Base-by-base conservation (phyloP, 148 eudicot genomes). In the Tetragonia tetragonoides region DNA sequence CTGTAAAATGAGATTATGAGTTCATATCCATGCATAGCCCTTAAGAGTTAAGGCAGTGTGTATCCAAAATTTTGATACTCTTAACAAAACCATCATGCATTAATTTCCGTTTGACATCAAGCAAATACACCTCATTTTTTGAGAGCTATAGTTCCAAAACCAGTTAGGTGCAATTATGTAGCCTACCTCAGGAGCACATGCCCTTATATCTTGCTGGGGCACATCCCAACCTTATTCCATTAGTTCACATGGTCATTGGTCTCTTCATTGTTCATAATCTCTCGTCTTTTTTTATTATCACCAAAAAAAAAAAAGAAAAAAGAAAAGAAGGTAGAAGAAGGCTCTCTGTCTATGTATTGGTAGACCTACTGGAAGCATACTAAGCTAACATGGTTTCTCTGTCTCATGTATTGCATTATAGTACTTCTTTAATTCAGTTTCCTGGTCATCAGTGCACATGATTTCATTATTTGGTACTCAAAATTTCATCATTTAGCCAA, bases 231-330 rank as follows among this genome's bases (percentile, higher is more conserved):
- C 84, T 73, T 46, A 68, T 67, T 73, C 75, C 78, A 57, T 44
- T 74, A 62, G 20, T 42, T 82, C 84, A 82, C 84, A 77, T 82
- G 84, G 42, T 53, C 57, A 37, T 47, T 73, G 74, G 47, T 75
- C 71, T 71, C 57, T 75, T 66, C 65, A 37, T 53, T 77, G 53
- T 53, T 72, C 64, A 60, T 60, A 7, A 69, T 61, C 34, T 18
- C 57, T 21, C 21, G 18, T 23, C 24, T 66, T 23, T 10, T 65
- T 9, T 24, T 42, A 46, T 67, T 49, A 0, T 57, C 37, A 9
- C n/a, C 67, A 60, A 51, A 65, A 60, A 11, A 56, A 34, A 73
- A 73, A 56, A 7, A 15, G 4, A 56, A 6, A 3, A 56, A 11
- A 16, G 10, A 10, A 38, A 60, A 21, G 49, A 74, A 42, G 10